Evolutionary conservation across 2,329 filamentous ascomycete species (phyloP).

Genomic region (Verticillium tricorpus): DNA sequence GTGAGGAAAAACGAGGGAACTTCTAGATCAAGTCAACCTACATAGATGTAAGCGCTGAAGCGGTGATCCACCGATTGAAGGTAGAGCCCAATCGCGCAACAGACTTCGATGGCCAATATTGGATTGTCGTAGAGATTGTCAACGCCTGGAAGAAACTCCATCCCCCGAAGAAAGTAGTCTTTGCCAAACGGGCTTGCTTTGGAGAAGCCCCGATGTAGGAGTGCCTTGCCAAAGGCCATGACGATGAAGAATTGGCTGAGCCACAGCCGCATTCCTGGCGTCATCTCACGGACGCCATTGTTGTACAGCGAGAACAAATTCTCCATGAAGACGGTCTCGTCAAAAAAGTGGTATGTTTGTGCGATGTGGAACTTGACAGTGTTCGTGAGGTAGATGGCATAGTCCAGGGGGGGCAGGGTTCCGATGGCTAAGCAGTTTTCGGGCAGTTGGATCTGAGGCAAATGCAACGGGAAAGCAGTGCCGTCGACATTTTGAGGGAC

Average conservation of each 20-base stretch:
- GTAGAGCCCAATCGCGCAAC: conserved; percentile 42
- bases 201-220: conserved; percentile 43
- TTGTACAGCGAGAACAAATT: conserved; percentile 21
- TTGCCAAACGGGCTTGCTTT: conserved; percentile 31
- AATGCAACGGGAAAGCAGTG: conserved; percentile 2
- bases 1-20: too few relatives aligned
- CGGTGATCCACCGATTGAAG: conserved; percentile 40
- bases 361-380: conserved; percentile 52
- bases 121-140: conserved; percentile 31
- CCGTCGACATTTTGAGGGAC: conserved; percentile 4
- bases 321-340: conserved; percentile 45
- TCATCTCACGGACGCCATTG: conserved; percentile 8
- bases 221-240: conserved; percentile 51
- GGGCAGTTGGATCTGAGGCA: neutral
- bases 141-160: conserved; percentile 32
- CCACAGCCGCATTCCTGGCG: conserved; percentile 29
- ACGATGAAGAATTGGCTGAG: conserved; percentile 50
- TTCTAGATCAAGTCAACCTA: conserved; percentile 13
- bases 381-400: conserved; percentile 48
- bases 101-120: conserved; percentile 35
- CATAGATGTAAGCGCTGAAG: conserved; percentile 33
- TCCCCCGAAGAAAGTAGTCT: conserved; percentile 19
- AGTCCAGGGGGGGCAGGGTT: conserved; percentile 9
- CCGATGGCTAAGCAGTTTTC: conserved; percentile 14
- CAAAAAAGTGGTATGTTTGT: conserved; percentile 49